Percentiles rank a stretch among this genome's conserved stretches.
Evolutionary conservation across 2,329 filamentous ascomycete species (phyloP).

Genomic region (Mycogone perniciosa): DNA sequence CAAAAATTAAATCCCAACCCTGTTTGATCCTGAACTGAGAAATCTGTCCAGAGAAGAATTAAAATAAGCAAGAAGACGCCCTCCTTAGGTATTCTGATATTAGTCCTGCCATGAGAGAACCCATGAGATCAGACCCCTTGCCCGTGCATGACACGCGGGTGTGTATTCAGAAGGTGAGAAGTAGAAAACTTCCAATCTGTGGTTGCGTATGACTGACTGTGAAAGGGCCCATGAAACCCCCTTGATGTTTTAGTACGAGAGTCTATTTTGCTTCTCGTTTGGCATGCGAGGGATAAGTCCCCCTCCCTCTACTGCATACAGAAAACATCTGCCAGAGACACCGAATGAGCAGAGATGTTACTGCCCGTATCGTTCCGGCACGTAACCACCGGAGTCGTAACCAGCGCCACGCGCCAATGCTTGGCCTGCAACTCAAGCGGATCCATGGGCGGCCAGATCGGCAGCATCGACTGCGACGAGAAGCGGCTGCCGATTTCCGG

Average conservation of each 20-base stretch:
- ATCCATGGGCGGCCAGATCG: constrained; percentile 36
- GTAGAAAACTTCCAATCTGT: no score
- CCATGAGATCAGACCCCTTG: no score
- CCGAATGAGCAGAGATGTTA: constrained; percentile 38
- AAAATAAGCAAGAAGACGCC: background rate
- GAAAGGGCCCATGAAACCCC: no score
- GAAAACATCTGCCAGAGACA: constrained; percentile 42
- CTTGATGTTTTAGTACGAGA: no score
- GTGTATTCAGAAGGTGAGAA: no score
- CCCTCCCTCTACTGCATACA: constrained; percentile 36
- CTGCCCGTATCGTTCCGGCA: constrained; percentile 45
- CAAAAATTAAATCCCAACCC: background rate
- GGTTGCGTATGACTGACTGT: no score
- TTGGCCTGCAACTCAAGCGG: constrained; percentile 40
- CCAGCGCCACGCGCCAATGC: constrained; percentile 47
- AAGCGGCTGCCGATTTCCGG: constrained; percentile 45
- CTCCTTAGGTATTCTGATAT: no score
- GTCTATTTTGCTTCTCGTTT: no score
- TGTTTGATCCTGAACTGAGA: background rate
- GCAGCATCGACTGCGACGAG: constrained; percentile 41
- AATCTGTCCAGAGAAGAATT: background rate
- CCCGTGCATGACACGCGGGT: no score
- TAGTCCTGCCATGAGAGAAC: no score
- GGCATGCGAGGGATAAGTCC: background rate
- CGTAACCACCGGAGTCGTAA: constrained; percentile 49